phyloP scores from a whole-genome alignment of 129 eudicot species.

The Flaveria bidentis region DNA sequence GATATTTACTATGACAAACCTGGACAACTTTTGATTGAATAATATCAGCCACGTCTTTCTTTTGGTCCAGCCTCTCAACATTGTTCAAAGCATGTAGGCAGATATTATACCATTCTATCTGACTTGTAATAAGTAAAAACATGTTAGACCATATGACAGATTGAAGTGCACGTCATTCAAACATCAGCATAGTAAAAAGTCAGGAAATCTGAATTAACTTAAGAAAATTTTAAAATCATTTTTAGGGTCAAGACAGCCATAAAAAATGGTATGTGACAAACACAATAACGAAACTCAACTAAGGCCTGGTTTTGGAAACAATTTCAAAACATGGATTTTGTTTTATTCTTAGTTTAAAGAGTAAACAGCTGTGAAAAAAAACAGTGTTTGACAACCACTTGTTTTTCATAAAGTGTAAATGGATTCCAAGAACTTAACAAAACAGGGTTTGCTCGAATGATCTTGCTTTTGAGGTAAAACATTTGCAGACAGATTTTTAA shows the following conservation, averaged over 20 bases:
- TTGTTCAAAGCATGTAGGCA: slow-evolving; percentile 70
- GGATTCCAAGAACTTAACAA: background rate
- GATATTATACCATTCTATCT: slow-evolving; percentile 86
- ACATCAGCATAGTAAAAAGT: slow-evolving; percentile 8
- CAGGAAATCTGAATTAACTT: background rate
- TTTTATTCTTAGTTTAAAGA: slow-evolving; percentile 1
- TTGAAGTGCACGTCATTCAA: background rate
- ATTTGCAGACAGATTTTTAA: slow-evolving; percentile 21
- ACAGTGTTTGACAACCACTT: background rate
- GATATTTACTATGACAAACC: slow-evolving; percentile 38
- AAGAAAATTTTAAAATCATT: background rate
- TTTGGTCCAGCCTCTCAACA: slow-evolving; percentile 64
- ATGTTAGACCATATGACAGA: slow-evolving; percentile 31
- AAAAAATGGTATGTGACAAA: background rate
- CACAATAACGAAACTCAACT: slow-evolving; percentile 8
- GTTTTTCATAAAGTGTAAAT: background rate
- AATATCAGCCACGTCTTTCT: slow-evolving; percentile 69
- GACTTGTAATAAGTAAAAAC: slow-evolving; percentile 32
- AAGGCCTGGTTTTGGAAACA: slow-evolving; percentile 18
- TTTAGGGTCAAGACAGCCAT: slow-evolving; percentile 11
- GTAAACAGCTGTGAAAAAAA: slow-evolving; percentile 1
- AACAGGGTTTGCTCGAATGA: background rate
- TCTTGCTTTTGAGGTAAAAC: slow-evolving; percentile 18
- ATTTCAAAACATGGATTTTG: slow-evolving; percentile 3
- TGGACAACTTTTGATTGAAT: slow-evolving; percentile 82